Base-by-base conservation (phyloP, 306 rosid species). In the Vigna hirtella region DNA sequence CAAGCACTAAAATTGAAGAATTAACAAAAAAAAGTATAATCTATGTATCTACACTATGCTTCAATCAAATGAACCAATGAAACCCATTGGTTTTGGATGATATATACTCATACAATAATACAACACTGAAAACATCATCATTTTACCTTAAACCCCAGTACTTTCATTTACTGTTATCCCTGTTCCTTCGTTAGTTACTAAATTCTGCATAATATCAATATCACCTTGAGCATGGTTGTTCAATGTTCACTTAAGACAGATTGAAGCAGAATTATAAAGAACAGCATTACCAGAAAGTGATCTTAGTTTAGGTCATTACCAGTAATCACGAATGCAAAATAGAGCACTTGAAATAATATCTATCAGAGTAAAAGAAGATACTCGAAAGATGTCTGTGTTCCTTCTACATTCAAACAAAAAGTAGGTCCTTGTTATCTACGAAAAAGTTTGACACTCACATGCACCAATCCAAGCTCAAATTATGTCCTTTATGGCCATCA, bases 361-460 rank as follows among this genome's bases (percentile, higher is more conserved):
- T 61, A 30, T 14, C 6, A 12, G 17, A 13, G 40, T 14, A 28
- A 11, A 59, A 26, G 28, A 17, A 53, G 66, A 59, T 59, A 59
- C 59, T 53, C 28, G 12, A 10, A 53, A 53, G 59, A 53, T 53
- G 66, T 16, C 28, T 4, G 30, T 64, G 49, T 38, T 38, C 67
- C 43, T 30, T 65, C 6, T 65, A 17, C 70, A 56, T 85, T 51
- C 83, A 73, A 80, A 70, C 87, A 73, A 86, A 86, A 90, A 83
- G 87, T 81, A 51, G 10, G 64, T 82, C 85, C 71, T 86, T 83
- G 82, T 79, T 59, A 62, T 79, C 12, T 59, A 28, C 50, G 34
- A 49, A 63, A 83, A 71, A 79, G 52, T 64, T 30, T 14, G 68
- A 22, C 18, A 64, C 73, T 90, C 91, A 87, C 90, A 50, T 84